Evolutionary conservation across 2,329 filamentous ascomycete species (phyloP).

Genomic region (Fusarium nisikadoi): DNA sequence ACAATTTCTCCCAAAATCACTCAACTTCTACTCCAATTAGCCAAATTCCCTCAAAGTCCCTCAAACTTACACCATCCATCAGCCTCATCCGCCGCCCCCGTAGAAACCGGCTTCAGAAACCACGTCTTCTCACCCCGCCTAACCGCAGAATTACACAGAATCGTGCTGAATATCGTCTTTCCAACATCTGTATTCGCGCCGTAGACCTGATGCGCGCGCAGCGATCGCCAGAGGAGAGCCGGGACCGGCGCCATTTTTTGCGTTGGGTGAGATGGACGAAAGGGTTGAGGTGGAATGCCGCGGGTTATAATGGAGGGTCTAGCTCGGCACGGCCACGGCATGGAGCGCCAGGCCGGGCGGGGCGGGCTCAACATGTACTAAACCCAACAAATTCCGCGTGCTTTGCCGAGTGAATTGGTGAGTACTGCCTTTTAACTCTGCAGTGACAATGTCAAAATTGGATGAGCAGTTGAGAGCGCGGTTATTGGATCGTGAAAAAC

Average conservation of each 20-base stretch:
- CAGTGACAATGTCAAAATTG: conserved; percentile 30
- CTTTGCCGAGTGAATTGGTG: background rate
- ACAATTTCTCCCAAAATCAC: rapidly evolving
- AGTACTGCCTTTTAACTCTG: background rate
- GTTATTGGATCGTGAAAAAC: conserved; percentile 45
- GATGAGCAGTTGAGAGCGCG: conserved; percentile 45
- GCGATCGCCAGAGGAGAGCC: conserved; percentile 72
- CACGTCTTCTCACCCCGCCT: conserved; percentile 61
- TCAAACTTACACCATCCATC: conserved; percentile 69
- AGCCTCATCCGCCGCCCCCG: conserved; percentile 74
- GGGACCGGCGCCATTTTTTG: conserved; percentile 61
- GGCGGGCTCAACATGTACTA: conserved; percentile 13
- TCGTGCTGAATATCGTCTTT: conserved; percentile 82
- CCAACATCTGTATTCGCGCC: conserved; percentile 87
- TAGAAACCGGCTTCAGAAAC: conserved; percentile 86
- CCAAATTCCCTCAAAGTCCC: rapidly evolving
- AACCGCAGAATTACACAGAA: conserved; percentile 72
- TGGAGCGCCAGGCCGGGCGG: conserved; percentile 5
- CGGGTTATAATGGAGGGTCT: conserved; percentile 18
- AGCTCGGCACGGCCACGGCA: conserved; percentile 1
- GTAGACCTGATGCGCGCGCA: conserved; percentile 79
- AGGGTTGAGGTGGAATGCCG: background rate
- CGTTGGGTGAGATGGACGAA: background rate
- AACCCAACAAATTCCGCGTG: conserved; percentile 27
- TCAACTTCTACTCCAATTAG: conserved; percentile 22